Evolutionary conservation across 495 filamentous ascomycete species (phyloP).

Genomic region (Pseudoneurospora amorphoporcata): DNA sequence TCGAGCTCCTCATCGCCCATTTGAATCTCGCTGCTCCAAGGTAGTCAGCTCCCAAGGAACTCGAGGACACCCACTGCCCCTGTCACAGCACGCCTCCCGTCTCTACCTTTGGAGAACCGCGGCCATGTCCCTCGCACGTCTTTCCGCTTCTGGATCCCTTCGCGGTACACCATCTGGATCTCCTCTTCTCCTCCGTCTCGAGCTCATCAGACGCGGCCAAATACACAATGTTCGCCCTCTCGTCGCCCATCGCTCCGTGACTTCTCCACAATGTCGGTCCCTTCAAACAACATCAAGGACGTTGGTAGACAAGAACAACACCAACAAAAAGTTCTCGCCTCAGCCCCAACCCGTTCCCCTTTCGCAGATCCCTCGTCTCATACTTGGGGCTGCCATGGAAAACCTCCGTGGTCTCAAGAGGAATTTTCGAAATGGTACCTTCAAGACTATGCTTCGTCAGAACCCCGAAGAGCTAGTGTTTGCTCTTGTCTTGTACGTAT

Average conservation of each 20-base stretch:
- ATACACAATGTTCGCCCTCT: background rate
- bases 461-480: conserved; percentile 33
- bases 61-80: background rate
- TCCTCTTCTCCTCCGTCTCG: background rate
- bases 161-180: background rate
- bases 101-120: background rate
- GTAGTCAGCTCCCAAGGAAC: background rate
- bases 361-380: conserved; percentile 12
- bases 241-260: background rate
- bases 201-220: background rate
- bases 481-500: conserved; percentile 16
- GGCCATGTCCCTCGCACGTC: background rate
- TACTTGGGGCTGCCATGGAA: conserved; percentile 21
- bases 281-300: conserved; percentile 10
- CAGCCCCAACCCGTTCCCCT: conserved; percentile 7
- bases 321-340: conserved; percentile 13
- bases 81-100: background rate
- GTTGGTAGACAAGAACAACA: background rate
- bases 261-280: conserved; percentile 7
- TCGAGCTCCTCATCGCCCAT: background rate
- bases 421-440: conserved; percentile 23
- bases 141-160: background rate
- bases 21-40: background rate
- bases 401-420: conserved; percentile 22
- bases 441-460: conserved; percentile 23